phyloP scores from a whole-genome alignment of 352 stramenopile genomes.

The Globisporangium lucens region DNA sequence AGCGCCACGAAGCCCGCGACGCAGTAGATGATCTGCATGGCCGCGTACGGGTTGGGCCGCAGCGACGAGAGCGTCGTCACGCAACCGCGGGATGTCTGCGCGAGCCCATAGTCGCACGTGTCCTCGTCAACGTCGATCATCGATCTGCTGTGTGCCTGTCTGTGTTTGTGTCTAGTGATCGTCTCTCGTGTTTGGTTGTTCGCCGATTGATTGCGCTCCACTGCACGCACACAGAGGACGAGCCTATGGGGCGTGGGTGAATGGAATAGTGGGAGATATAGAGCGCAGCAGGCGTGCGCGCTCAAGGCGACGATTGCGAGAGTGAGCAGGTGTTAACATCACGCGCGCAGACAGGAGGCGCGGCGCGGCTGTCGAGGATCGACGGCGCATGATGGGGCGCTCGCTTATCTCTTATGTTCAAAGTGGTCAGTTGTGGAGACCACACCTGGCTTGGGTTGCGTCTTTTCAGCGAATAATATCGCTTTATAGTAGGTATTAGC shows the following conservation, averaged over 20 bases:
- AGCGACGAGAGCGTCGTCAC: slow-evolving; percentile 41
- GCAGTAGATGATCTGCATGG: slow-evolving; percentile 41
- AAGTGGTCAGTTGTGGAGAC: neutral
- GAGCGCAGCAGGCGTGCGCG: neutral
- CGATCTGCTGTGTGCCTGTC: neutral
- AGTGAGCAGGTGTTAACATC: neutral
- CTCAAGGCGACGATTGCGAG: neutral
- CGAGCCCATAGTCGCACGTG: slow-evolving; percentile 58
- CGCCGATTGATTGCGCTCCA: neutral
- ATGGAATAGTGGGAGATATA: neutral
- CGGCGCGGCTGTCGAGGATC: neutral
- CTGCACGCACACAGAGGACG: neutral
- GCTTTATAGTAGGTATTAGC: neutral
- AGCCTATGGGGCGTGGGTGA: neutral
- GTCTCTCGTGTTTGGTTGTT: too few species aligned
- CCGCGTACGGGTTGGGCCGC: slow-evolving; percentile 25
- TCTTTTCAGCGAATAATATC: neutral
- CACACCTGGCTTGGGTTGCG: neutral
- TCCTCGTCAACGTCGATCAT: slow-evolving; percentile 34
- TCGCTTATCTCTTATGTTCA: neutral
- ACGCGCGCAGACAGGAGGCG: neutral
- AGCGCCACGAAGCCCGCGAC: slow-evolving; percentile 33
- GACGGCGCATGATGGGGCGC: neutral
- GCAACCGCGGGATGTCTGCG: slow-evolving; percentile 34
- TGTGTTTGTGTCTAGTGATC: neutral